Evolutionary conservation across 495 filamentous ascomycete genomes (phyloP), one percentile per base, ranked within the genome.

Genomic region (Aspergillus saccharolyticus): DNA sequence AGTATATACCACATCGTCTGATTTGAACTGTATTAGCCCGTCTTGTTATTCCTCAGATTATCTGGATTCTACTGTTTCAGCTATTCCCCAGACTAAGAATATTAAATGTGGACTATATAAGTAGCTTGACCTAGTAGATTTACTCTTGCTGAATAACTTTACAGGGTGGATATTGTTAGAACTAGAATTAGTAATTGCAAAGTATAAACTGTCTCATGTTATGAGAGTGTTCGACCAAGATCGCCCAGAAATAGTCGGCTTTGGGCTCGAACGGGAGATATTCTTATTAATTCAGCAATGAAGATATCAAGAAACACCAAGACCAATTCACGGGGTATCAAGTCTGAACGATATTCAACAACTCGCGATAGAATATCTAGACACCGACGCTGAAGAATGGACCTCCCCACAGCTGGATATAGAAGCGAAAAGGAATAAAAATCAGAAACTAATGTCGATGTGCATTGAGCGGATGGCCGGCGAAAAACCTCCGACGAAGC

Each of bases 371-470:
- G 67, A 72, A 55, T 66, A 52, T 52, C 67, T 77, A n/a, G 61
- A 69, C 53, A 75, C 71, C 30, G 70, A 77, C 65, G 66, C 65
- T 2, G 72, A 76, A 52, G 72, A 69, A 1, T 76, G 70, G 69
- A 50, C 71, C 1, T 42, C 68, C 16, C 74, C 68, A 19, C 61
- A 65, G 50, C 22, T 73, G 46, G 68, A 76, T 62, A 51, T 72
- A 30, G 52, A 10, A 5, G 51, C 69, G 48, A 70, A 66, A 46
- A 49, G 48, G 44, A 60, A 25, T 48, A 66, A 69, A 58, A 73
- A 72, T 55, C 57, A 57, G 45, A 61, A 71, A 51, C 48, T 74
- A 42, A 24, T 69, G 45, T 7, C 58, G 3, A 60, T 70, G 57
- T 72, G 59, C 44, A 64, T 67, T 60, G 65, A 64, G 53, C 59